phyloP scores from a whole-genome alignment of 768 basidiomycete genomes.

The Calocera cornea region DNA sequence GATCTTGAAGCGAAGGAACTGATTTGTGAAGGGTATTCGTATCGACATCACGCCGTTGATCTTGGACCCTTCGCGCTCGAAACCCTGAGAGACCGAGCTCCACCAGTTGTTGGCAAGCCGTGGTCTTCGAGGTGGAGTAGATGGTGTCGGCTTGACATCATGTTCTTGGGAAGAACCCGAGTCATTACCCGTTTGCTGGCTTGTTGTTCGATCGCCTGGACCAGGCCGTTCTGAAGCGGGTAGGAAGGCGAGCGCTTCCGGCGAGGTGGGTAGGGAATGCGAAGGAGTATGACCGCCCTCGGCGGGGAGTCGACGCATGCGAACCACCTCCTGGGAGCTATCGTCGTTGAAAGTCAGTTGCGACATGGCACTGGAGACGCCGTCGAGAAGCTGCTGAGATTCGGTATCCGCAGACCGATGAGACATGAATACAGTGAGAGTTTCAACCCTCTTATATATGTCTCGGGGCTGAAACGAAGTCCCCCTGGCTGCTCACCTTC shows the following conservation, averaged over 20 bases:
- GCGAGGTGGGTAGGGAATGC: background rate
- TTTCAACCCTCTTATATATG: background rate
- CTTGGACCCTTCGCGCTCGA: background rate
- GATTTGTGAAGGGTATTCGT: background rate
- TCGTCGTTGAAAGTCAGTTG: background rate
- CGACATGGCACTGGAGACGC: background rate
- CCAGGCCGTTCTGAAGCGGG: background rate
- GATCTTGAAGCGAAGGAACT: background rate
- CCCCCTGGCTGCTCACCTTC: background rate
- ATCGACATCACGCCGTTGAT: background rate
- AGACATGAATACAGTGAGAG: background rate
- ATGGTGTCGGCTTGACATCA: background rate
- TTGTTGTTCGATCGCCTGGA: background rate
- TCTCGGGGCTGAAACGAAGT: background rate
- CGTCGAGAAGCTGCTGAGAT: background rate
- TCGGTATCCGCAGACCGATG: background rate
- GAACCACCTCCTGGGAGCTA: background rate
- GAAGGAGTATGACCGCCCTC: background rate
- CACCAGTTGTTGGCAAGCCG: background rate
- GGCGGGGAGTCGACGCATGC: background rate
- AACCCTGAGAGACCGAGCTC: background rate
- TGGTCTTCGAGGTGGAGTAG: background rate
- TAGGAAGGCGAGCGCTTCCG: background rate
- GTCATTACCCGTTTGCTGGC: background rate
- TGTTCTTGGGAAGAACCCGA: background rate